phyloP scores from a whole-genome alignment of 192 early-diverging fungal genomes.

The Chytriomyces sp. region DNA sequence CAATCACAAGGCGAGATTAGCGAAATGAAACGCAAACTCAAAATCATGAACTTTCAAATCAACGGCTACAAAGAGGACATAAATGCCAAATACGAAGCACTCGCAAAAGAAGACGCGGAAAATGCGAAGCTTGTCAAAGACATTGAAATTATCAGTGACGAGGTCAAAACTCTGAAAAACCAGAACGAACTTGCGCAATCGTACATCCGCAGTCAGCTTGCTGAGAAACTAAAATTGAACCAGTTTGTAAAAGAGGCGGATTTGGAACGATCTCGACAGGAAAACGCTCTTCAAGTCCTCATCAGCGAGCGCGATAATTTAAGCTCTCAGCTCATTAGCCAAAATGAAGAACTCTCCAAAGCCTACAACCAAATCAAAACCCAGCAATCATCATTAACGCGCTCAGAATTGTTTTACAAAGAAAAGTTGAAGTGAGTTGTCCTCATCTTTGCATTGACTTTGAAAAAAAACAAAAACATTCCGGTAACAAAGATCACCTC shows the following conservation, averaged over 20 bases:
- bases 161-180: conserved; percentile 59
- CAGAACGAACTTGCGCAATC: conserved; percentile 67
- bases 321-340: conserved; percentile 59
- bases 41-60: conserved; percentile 73
- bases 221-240: conserved; percentile 61
- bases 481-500: too few relatives aligned
- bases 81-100: conserved; percentile 56
- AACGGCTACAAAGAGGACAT: conserved; percentile 70
- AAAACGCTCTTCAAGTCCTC: conserved; percentile 63
- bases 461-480: neutral
- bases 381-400: conserved; percentile 52
- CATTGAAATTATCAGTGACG: conserved; percentile 60
- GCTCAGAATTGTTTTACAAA: conserved; percentile 55
- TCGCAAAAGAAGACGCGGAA: conserved; percentile 56
- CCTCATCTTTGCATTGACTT: neutral
- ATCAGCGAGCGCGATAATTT: conserved; percentile 66
- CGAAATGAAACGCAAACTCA: conserved; percentile 68
- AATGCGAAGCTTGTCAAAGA: conserved; percentile 57
- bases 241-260: conserved; percentile 74
- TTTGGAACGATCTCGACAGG: conserved; percentile 59
- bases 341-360: conserved; percentile 62
- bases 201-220: conserved; percentile 58
- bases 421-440: conserved; percentile 39
- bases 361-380: conserved; percentile 65
- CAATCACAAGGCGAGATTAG: conserved; percentile 65